Base-by-base conservation (phyloP, 129 eudicot species). In the Rutidosis leptorrhynchoides region DNA sequence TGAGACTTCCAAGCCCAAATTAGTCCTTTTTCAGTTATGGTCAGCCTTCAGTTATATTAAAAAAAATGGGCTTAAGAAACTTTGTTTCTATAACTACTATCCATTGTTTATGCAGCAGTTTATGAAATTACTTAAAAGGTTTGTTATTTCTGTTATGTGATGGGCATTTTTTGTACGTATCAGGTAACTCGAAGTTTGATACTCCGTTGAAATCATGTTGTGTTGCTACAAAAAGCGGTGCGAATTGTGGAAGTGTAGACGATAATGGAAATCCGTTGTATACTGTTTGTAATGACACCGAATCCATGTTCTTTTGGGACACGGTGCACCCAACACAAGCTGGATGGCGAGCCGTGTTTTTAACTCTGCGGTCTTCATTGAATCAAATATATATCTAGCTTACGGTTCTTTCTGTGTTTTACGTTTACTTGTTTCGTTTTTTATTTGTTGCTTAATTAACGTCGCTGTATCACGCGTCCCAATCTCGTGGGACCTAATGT, bases 121-220 rank as follows among this genome's bases (percentile, higher is more conserved):
- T 14, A 43, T 15, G 26, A 49, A 66, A 17, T 19, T 51, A 19
- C 29, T 26, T 26, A 1, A 28, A 5, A 16, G 26, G n/a, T 15
- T 12, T 51, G 0, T 42, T 25, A 22, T 17, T n/a, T 16, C 32
- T 14, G 7, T 21, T 11, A 42, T 45, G 35, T 59, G 40, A 67
- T 12, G 48, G 22, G 22, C 40, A 3, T 26, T 53, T 53, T 16
- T 16, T 59, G 17, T 43, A 78, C 30, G 17, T 43, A 78, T 64
- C 74, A 88, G 94, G 84, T 59, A 69, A 66, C 33, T 55, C 73
- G 61, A 85, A 62, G 78, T 89, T 89, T 70, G 84, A 81, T 68
- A 83, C 84, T n/a, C 93, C 90, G 64, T 79, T 89, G 80, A 81
- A 77, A 84, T 90, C 96, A 3, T 89, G 96, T 28, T 89, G 96